phyloP scores from a whole-genome alignment of 2,329 filamentous ascomycete species.

The Rhytidhysteron rufulum region DNA sequence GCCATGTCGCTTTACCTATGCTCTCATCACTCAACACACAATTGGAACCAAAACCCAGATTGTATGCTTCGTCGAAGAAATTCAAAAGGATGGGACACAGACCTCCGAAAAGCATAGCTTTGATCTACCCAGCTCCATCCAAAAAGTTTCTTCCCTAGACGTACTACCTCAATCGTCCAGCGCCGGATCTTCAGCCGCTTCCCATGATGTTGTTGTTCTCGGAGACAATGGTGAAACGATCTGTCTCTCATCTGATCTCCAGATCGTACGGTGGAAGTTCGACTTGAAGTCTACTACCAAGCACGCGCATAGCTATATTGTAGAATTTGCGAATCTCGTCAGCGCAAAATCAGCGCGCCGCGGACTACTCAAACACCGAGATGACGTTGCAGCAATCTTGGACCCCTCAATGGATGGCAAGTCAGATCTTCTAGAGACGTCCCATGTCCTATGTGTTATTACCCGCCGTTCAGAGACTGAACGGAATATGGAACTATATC shows the following conservation, averaged over 20 bases:
- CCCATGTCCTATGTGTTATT: slow-evolving; percentile 31
- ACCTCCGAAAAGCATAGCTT: slow-evolving; percentile 31
- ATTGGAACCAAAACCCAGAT: slow-evolving; percentile 48
- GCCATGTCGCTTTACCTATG: slow-evolving; percentile 55
- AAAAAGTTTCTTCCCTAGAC: slow-evolving; percentile 26
- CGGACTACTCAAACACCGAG: slow-evolving; percentile 42
- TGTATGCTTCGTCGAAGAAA: slow-evolving; percentile 53
- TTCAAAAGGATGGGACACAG: slow-evolving; percentile 26
- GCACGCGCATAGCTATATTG: slow-evolving; percentile 19
- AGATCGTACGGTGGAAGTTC: slow-evolving; percentile 28
- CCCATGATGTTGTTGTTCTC: slow-evolving; percentile 53
- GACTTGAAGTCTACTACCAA: slow-evolving; percentile 14
- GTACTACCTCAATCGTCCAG: slow-evolving; percentile 22
- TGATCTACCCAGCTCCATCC: slow-evolving; percentile 20
- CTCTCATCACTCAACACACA: slow-evolving; percentile 45
- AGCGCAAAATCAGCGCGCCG: slow-evolving; percentile 39
- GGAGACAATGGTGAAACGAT: slow-evolving; percentile 59
- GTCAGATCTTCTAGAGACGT: slow-evolving; percentile 30
- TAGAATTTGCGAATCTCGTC: slow-evolving; percentile 30
- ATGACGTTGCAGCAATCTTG: slow-evolving; percentile 41
- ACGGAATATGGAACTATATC: slow-evolving; percentile 22
- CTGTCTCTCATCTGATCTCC: slow-evolving; percentile 56
- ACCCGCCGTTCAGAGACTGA: slow-evolving; percentile 14
- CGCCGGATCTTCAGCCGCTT: slow-evolving; percentile 11
- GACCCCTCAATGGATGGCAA: slow-evolving; percentile 22